These are phyloP conservation scores for Phytophthora niederhauseri DNA, from an alignment of 352 stramenopile genomes.

Conservation along the genomic window DNA sequence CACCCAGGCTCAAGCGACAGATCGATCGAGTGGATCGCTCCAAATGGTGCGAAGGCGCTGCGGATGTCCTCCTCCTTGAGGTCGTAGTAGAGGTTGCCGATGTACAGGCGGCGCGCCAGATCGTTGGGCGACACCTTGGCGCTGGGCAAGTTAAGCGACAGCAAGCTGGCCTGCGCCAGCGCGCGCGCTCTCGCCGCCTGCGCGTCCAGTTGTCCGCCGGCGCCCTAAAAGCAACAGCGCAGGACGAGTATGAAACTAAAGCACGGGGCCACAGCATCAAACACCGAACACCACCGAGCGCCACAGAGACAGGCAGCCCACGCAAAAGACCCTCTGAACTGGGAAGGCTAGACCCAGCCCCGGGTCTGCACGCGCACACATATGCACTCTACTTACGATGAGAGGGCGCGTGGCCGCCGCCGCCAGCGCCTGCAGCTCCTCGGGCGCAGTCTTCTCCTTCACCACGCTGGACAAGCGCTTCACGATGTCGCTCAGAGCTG, in stretches of 20 bases:
- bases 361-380: not conserved
- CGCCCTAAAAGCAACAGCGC: constrained; percentile 46
- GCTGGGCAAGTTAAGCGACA: constrained; percentile 60
- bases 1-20: constrained; percentile 80
- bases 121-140: constrained; percentile 60
- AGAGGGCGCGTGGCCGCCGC: constrained; percentile 26
- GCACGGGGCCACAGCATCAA: constrained; percentile 29
- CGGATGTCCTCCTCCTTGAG: constrained; percentile 83
- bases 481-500: constrained; percentile 63
- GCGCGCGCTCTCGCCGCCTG: constrained; percentile 63
- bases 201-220: constrained; percentile 48
- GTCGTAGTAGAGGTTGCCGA: constrained; percentile 85
- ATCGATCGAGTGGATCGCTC: constrained; percentile 74
- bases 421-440: constrained; percentile 37
- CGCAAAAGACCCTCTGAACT: not conserved
- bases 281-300: constrained; percentile 17
- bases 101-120: constrained; percentile 76
- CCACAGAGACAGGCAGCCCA: not conserved
- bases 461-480: constrained; percentile 69
- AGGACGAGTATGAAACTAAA: constrained; percentile 54
- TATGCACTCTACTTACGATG: constrained; percentile 31
- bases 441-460: constrained; percentile 58
- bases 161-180: constrained; percentile 71
- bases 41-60: constrained; percentile 68
- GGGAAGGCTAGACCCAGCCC: not conserved